Percentiles rank a stretch among this genome's conserved stretches.
phyloP scores from a whole-genome alignment of 495 filamentous ascomycete species.

The Aspergillus leporis region DNA sequence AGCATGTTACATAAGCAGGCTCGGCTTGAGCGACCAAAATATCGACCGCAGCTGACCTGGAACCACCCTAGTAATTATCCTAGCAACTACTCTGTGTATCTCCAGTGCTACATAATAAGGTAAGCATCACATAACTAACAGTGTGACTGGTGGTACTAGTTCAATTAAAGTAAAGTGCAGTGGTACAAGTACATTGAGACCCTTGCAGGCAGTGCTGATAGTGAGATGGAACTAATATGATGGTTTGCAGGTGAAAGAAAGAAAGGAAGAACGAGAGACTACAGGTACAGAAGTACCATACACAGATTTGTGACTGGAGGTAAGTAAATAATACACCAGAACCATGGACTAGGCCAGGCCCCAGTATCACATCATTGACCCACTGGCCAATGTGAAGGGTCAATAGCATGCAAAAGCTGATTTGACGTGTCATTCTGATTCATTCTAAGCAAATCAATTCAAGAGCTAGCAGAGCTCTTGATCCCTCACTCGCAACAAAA shows the following conservation, averaged over 20 bases:
- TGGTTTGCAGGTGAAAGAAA: background rate
- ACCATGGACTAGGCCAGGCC: constrained; percentile 24
- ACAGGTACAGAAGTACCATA: background rate
- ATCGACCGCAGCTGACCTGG: too few species aligned
- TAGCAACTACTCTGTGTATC: too few species aligned
- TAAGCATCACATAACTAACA: too few species aligned
- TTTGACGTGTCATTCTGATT: constrained; percentile 20
- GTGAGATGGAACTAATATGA: too few species aligned
- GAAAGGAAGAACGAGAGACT: too few species aligned
- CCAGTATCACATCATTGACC: constrained; percentile 25
- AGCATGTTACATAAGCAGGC: too few species aligned
- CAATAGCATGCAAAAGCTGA: constrained; percentile 12
- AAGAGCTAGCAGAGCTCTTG: background rate
- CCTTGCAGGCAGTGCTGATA: background rate
- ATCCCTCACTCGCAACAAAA: too few species aligned
- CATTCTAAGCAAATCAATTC: constrained; percentile 5
- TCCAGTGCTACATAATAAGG: too few species aligned
- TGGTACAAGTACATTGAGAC: background rate
- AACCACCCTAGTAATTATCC: too few species aligned
- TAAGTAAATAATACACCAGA: background rate
- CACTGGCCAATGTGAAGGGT: constrained; percentile 12
- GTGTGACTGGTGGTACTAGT: too few species aligned
- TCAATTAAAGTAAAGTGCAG: background rate
- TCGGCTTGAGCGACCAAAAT: too few species aligned
- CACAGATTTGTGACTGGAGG: background rate